A percentile compares a stretch with the other conserved stretches of the same genome.
Conservation (phyloP, 2,329 filamentous ascomycete genomes). For the Diaporthe vaccinii region DNA sequence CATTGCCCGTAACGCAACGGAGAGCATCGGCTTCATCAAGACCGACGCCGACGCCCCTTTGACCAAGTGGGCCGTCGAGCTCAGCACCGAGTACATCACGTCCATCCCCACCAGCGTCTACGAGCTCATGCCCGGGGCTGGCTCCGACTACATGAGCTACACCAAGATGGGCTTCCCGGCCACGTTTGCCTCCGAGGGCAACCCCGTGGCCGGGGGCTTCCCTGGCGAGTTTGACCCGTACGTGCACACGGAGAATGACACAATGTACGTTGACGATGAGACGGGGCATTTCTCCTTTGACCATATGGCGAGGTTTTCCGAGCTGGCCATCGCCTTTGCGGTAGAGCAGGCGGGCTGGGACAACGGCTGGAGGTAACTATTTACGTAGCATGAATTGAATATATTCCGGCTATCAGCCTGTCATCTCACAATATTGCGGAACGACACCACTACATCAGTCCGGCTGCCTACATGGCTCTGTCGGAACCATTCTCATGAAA, state of each 20-base stretch:
- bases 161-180: constrained; percentile 56
- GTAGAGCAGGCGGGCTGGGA: constrained; percentile 57
- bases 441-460: background rate
- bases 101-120: constrained; percentile 53
- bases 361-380: constrained; percentile 52
- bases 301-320: constrained; percentile 57
- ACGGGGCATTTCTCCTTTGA: constrained; percentile 55
- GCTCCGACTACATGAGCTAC: constrained; percentile 58
- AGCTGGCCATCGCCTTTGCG: constrained; percentile 55
- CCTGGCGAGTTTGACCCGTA: constrained; percentile 56
- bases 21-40: constrained; percentile 56
- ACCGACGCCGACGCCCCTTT: constrained; percentile 53
- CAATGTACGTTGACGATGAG: constrained; percentile 54
- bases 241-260: constrained; percentile 53
- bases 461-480: background rate
- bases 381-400: background rate
- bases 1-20: constrained; percentile 53
- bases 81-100: constrained; percentile 53
- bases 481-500: background rate
- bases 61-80: constrained; percentile 52
- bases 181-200: constrained; percentile 55
- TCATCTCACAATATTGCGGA: background rate
- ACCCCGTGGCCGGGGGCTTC: constrained; percentile 50
- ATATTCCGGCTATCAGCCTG: background rate
- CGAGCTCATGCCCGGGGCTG: constrained; percentile 49